Evolutionary conservation across 169 alveolate species (phyloP), one percentile per base, ranked within the genome.

Genomic region (Theileria equi): DNA sequence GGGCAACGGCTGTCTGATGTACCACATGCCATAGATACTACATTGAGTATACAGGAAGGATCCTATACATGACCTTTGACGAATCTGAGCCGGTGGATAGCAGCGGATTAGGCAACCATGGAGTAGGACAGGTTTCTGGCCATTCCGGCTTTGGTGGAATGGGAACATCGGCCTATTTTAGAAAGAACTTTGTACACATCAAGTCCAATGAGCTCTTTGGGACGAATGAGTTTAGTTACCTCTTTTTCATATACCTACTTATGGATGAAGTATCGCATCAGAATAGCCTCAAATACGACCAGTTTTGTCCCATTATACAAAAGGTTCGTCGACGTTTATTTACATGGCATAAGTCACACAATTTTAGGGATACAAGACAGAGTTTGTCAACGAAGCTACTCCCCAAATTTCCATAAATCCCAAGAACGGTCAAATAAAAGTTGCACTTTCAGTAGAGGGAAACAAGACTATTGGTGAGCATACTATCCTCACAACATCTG

Each of bases 91-190:
- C 95, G 1, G 90, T 89, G 16, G 95, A 90, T 58, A 65, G 92
- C 19, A 90, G 90, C 48, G 95, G 95, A 13, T 80, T 50, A 28
- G 81, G 93, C 23, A 89, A 88, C 57, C 95, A 90, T 64, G 93
- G 89, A 26, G 49, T 85, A 2, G 95, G 95, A n/a, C 77, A 70
- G 17, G 71, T 85, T 60, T 74, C 81, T 57, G 93, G 93, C 8
- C 90, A 89, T 41, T 28, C 94, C 13, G 95, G 95, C n/a, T 82
- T 90, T 52, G 93, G 94, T 3, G 94, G 95, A n/a, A 59, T 74
- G 6, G 94, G 95, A 13, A 82, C 84, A 48, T 83, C 95, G 17
- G 93, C 87, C 0, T 73, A 86, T 66, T 90, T 90, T 72, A 68
- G 95, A 35, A 69, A 82, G 71, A 90, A 89, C 84, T 90, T 86